A percentile compares a stretch with the other conserved stretches of the same genome.
phyloP scores from a whole-genome alignment of 2,329 filamentous ascomycete genomes.

The Fusarium anguioides region DNA sequence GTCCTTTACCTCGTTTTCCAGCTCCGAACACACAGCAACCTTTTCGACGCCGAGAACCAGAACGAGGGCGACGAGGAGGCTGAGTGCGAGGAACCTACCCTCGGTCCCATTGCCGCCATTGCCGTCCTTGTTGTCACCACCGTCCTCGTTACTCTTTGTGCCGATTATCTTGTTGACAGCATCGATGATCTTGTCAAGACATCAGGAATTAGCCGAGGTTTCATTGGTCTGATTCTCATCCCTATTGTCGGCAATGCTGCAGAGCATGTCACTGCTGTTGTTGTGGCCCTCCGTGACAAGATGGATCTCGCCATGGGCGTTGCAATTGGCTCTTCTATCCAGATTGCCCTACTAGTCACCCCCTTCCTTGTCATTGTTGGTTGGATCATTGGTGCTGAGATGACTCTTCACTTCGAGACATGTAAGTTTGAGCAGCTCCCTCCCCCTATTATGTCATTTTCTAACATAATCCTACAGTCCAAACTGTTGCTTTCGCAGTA shows the following conservation, averaged over 20 bases:
- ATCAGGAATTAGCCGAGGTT: constrained; percentile 80
- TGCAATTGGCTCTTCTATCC: constrained; percentile 83
- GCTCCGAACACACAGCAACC: constrained; percentile 76
- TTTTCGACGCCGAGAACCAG: constrained; percentile 71
- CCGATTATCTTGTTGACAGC: constrained; percentile 80
- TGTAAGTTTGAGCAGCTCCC: constrained; percentile 47
- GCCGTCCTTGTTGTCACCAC: constrained; percentile 77
- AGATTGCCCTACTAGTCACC: constrained; percentile 84
- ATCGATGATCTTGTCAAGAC: constrained; percentile 78
- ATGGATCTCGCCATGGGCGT: constrained; percentile 81
- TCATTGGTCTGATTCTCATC: constrained; percentile 82
- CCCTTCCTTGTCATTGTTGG: constrained; percentile 83
- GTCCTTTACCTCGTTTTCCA: constrained; percentile 83
- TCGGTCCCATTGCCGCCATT: constrained; percentile 72
- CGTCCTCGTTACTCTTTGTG: constrained; percentile 76
- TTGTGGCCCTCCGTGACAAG: constrained; percentile 82
- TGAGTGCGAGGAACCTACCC: constrained; percentile 60
- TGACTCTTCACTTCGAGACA: constrained; percentile 83
- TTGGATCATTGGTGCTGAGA: constrained; percentile 78
- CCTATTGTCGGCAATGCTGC: constrained; percentile 85
- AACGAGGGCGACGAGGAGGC: constrained; percentile 55
- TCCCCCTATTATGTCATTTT: background rate
- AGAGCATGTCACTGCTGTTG: constrained; percentile 83
- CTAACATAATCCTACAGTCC: constrained; percentile 58
- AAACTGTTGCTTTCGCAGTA: constrained; percentile 81